These are phyloP conservation scores for Magnolia officinalis DNA, from an alignment of 164 flowering plant genomes.

Conservation along the genomic window DNA sequence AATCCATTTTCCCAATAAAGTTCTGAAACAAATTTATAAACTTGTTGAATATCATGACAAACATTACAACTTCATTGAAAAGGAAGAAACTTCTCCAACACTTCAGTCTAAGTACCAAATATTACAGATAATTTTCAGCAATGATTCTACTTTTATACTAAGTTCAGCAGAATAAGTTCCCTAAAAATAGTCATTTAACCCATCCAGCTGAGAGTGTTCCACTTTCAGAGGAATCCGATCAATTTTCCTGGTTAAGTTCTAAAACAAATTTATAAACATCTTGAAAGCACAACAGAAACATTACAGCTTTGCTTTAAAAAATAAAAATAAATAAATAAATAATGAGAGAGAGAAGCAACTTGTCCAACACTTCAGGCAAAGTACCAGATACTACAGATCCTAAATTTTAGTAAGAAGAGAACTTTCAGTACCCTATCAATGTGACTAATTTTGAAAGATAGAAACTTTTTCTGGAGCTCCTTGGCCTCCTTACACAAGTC, in stretches of 20 bases:
- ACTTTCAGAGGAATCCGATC: constrained; percentile 3
- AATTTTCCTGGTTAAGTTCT: not conserved
- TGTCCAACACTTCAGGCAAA: not conserved
- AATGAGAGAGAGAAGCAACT: not conserved
- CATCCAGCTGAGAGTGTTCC: not conserved
- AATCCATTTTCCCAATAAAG: no score
- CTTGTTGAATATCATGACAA: no score
- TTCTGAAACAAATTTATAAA: no score
- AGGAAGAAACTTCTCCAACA: no score
- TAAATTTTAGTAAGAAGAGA: not conserved
- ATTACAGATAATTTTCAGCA: no score
- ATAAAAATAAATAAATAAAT: no score
- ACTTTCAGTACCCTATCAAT: constrained; percentile 50
- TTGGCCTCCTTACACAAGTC: constrained; percentile 49
- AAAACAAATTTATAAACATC: not conserved
- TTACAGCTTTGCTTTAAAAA: not conserved
- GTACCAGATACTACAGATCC: not conserved
- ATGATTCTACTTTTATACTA: no score
- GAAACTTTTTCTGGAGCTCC: constrained; percentile 48
- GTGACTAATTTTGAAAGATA: constrained; percentile 61
- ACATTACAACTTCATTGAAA: no score
- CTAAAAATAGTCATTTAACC: no score
- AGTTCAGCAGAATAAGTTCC: no score
- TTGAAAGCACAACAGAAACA: constrained; percentile 1
- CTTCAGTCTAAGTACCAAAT: no score